phyloP scores from a whole-genome alignment of 176 grass and related monocot genomes.

The Hordeum marinum region DNA sequence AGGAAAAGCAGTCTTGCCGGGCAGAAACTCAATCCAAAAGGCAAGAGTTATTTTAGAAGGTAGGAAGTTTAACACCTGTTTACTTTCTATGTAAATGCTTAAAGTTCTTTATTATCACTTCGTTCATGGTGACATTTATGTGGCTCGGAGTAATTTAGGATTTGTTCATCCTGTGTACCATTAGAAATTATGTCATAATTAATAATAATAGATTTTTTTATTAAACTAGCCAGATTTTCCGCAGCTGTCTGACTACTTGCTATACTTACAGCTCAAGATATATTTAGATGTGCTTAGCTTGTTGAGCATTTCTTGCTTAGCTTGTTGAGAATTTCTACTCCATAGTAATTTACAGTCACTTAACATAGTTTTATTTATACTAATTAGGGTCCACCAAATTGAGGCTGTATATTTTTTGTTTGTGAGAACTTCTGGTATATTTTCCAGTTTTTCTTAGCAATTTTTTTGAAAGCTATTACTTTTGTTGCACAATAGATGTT shows the following conservation, averaged over 20 bases:
- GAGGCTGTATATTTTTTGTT: not conserved
- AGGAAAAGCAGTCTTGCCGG: conserved; percentile 21
- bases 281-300: not conserved
- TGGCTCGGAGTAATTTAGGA: not conserved
- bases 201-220: not conserved
- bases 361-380: not conserved
- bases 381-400: not conserved
- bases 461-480: not conserved
- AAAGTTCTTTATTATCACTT: conserved; percentile 1
- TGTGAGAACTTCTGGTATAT: not conserved
- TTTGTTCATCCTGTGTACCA: not conserved
- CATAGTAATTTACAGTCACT: not conserved
- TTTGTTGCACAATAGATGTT: not conserved
- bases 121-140: not conserved
- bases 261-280: not conserved
- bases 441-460: not conserved
- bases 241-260: not conserved
- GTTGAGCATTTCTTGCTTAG: not conserved
- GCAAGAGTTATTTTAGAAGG: conserved; percentile 46
- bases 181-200: not conserved
- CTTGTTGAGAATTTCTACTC: not conserved
- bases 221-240: not conserved
- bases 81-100: not conserved
- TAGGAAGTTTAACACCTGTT: not conserved
- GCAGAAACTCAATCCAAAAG: conserved; percentile 24